These are phyloP conservation scores for Candida xyloterini DNA, from an alignment of 805 yeast genomes.

Conservation along the genomic window DNA sequence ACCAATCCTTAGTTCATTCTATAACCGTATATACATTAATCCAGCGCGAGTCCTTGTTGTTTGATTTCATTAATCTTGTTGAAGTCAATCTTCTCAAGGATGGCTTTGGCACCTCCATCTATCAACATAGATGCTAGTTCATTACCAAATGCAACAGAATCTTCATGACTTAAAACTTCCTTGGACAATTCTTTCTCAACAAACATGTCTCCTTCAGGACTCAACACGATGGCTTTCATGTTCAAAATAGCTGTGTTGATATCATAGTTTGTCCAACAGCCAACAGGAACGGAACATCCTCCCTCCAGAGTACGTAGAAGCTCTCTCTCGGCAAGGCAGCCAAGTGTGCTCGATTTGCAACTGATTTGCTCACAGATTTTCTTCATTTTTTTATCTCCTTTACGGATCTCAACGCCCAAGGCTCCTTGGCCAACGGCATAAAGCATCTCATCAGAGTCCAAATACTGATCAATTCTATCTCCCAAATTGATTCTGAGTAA, in stretches of 20 bases:
- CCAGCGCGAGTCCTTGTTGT: constrained; percentile 31
- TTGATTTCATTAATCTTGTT: constrained; percentile 52
- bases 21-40: constrained; percentile 7
- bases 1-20: constrained; percentile 5
- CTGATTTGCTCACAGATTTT: constrained; percentile 62
- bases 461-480: constrained; percentile 68
- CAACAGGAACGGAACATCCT: constrained; percentile 97
- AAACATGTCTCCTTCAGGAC: constrained; percentile 73
- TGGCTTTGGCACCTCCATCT: constrained; percentile 75
- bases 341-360: constrained; percentile 60
- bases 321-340: constrained; percentile 87
- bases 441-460: constrained; percentile 78
- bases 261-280: constrained; percentile 63
- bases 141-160: constrained; percentile 70
- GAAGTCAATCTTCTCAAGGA: constrained; percentile 76
- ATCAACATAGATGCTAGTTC: constrained; percentile 65
- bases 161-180: constrained; percentile 42
- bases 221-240: constrained; percentile 72
- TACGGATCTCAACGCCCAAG: constrained; percentile 84
- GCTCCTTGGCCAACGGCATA: constrained; percentile 99
- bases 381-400: constrained; percentile 57
- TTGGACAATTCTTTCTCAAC: constrained; percentile 54
- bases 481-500: constrained; percentile 68
- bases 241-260: constrained; percentile 41
- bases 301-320: constrained; percentile 89